Evolutionary conservation across 768 basidiomycete genomes (phyloP).

Genomic region (Roridomyces roridus): DNA sequence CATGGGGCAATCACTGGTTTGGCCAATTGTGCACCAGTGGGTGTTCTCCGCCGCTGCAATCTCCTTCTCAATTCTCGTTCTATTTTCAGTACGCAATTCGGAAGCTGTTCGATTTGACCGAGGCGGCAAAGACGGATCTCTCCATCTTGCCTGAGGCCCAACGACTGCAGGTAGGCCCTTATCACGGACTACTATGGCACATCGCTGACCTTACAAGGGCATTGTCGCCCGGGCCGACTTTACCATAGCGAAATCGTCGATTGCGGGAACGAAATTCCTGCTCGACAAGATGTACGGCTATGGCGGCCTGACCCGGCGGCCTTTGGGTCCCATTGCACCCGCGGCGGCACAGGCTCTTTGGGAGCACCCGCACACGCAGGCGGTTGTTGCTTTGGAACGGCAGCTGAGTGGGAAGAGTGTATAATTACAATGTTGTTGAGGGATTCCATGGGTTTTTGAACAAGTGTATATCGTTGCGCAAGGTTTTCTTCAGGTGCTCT

Average conservation of each 20-base stretch:
- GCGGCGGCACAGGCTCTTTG: conserved; percentile 66
- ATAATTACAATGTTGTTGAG: no score
- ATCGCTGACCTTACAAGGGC: no score
- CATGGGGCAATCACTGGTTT: conserved; percentile 93
- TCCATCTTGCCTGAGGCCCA: conserved; percentile 71
- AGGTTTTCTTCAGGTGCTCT: no score
- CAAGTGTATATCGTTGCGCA: no score
- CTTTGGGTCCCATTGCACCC: conserved; percentile 69
- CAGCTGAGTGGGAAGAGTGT: conserved; percentile 56
- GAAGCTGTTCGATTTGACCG: conserved; percentile 68
- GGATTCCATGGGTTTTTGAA: no score
- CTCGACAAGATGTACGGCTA: conserved; percentile 80
- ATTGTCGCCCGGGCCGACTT: conserved; percentile 83
- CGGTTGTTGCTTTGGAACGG: conserved; percentile 68
- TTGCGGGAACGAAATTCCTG: conserved; percentile 85
- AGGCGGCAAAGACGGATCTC: conserved; percentile 58
- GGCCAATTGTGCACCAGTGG: conserved; percentile 81
- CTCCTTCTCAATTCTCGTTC: neutral
- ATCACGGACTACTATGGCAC: no score
- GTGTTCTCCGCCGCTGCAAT: conserved; percentile 22
- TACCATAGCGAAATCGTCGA: conserved; percentile 76
- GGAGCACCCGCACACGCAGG: conserved; percentile 74
- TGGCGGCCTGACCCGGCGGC: conserved; percentile 80
- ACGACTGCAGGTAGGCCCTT: no score
- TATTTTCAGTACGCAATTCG: conserved; percentile 57